phyloP scores from a whole-genome alignment of 768 basidiomycete genomes.

The Trametopsis cervina region DNA sequence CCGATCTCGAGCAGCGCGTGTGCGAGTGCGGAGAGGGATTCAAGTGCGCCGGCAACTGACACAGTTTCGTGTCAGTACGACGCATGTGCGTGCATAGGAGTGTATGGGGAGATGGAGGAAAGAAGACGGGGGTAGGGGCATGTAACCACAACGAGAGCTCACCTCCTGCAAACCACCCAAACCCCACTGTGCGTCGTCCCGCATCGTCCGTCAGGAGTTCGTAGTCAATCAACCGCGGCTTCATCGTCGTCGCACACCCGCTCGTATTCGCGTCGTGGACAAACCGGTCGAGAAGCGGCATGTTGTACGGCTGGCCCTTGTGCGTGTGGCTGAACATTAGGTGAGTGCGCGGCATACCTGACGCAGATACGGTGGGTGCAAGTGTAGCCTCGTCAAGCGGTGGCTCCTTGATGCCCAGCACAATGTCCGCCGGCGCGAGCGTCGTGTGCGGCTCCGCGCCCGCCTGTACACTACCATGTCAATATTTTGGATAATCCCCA shows the following conservation, averaged over 20 bases:
- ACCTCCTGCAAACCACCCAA: constrained; percentile 94
- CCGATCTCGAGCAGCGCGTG: constrained; percentile 75
- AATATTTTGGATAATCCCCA: not conserved
- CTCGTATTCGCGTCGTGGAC: constrained; percentile 20
- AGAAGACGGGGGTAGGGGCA: no score
- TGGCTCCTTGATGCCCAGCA: constrained; percentile 87
- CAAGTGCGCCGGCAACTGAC: constrained; percentile 77
- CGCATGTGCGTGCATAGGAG: no score
- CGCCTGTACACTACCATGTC: constrained; percentile 39
- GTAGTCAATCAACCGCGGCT: constrained; percentile 71
- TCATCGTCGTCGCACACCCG: no score
- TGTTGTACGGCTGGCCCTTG: constrained; percentile 86
- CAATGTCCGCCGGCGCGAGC: constrained; percentile 61
- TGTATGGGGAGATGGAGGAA: no score
- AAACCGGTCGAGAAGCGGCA: constrained; percentile 65
- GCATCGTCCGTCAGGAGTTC: constrained; percentile 62
- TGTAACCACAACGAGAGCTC: no score
- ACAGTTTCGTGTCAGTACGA: not conserved
- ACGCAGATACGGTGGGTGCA: constrained; percentile 18
- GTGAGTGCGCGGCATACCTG: constrained; percentile 48
- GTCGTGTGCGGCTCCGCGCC: constrained; percentile 60
- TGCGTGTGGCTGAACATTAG: constrained; percentile 91
- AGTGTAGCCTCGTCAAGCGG: constrained; percentile 59
- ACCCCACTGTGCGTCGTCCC: constrained; percentile 78
- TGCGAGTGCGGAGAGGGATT: constrained; percentile 73